These are phyloP conservation scores for Leptosphaerulina australis DNA, from an alignment of 2,329 filamentous ascomycete species.

Conservation along the genomic window DNA sequence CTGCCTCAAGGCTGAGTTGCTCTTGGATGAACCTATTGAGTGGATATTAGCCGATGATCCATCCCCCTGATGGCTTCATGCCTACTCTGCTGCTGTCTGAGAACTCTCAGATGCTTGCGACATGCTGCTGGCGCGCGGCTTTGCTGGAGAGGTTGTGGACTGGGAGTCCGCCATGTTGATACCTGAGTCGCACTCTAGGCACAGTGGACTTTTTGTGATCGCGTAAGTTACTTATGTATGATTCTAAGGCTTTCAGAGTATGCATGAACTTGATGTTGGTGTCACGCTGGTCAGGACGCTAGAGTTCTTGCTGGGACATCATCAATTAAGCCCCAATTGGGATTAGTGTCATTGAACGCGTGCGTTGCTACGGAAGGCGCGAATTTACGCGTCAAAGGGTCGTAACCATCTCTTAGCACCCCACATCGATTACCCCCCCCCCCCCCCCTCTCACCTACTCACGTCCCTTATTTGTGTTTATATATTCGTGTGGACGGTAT, in stretches of 20 bases:
- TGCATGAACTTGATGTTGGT: neutral
- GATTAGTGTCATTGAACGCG: constrained; percentile 20
- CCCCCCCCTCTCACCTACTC: no score
- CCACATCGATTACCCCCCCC: constrained; percentile 11
- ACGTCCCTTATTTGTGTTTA: constrained; percentile 9
- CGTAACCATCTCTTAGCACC: constrained; percentile 12
- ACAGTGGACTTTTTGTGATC: neutral
- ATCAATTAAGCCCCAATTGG: constrained; percentile 15
- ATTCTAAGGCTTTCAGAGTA: neutral
- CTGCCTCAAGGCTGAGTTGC: constrained; percentile 89
- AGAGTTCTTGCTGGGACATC: neutral
- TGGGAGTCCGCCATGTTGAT: constrained; percentile 38
- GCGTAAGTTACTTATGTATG: neutral
- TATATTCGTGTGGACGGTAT: constrained; percentile 7
- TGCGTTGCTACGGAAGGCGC: constrained; percentile 14
- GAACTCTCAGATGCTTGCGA: constrained; percentile 58
- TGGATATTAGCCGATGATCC: neutral
- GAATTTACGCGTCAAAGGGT: constrained; percentile 12
- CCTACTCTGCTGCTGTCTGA: constrained; percentile 60
- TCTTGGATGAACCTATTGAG: constrained; percentile 76
- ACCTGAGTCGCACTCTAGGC: neutral
- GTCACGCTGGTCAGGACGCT: constrained; percentile 2
- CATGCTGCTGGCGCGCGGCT: constrained; percentile 47
- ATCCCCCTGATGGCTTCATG: neutral
- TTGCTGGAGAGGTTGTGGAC: constrained; percentile 28